phyloP scores from a whole-genome alignment of 345 rosid genomes.

The Streptanthus diversifolius region DNA sequence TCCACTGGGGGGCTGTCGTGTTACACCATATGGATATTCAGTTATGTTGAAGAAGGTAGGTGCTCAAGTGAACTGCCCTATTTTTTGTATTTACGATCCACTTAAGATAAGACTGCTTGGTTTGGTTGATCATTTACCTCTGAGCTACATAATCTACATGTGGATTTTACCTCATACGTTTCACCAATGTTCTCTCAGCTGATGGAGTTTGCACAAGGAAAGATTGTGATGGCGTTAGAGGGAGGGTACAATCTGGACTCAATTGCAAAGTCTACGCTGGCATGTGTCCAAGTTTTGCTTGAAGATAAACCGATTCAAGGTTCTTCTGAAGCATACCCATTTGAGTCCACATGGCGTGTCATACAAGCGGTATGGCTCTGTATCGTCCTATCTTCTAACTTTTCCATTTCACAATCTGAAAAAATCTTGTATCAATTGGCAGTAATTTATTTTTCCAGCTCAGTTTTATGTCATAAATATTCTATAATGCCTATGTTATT shows the following conservation, averaged over 20 bases:
- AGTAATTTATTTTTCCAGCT: background rate
- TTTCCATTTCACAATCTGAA: background rate
- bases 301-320: slow-evolving; percentile 47
- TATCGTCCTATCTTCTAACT: slow-evolving; percentile 7
- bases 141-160: background rate
- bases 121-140: background rate
- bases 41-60: slow-evolving; percentile 74
- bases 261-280: slow-evolving; percentile 77
- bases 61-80: slow-evolving; percentile 27
- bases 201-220: slow-evolving; percentile 79
- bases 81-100: slow-evolving; percentile 49
- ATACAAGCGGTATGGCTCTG: slow-evolving; percentile 56
- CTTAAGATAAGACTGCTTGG: background rate
- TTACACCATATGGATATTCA: slow-evolving; percentile 86
- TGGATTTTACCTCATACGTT: background rate
- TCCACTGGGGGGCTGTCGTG: slow-evolving; percentile 83
- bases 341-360: slow-evolving; percentile 88
- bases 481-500: background rate
- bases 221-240: slow-evolving; percentile 78
- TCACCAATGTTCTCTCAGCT: slow-evolving; percentile 43
- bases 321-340: slow-evolving; percentile 73
- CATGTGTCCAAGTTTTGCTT: slow-evolving; percentile 78
- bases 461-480: background rate
- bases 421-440: background rate
- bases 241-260: slow-evolving; percentile 93